Conservation (phyloP, 2,329 filamentous ascomycete genomes). For the Gnomoniopsis smithogilvyi region DNA sequence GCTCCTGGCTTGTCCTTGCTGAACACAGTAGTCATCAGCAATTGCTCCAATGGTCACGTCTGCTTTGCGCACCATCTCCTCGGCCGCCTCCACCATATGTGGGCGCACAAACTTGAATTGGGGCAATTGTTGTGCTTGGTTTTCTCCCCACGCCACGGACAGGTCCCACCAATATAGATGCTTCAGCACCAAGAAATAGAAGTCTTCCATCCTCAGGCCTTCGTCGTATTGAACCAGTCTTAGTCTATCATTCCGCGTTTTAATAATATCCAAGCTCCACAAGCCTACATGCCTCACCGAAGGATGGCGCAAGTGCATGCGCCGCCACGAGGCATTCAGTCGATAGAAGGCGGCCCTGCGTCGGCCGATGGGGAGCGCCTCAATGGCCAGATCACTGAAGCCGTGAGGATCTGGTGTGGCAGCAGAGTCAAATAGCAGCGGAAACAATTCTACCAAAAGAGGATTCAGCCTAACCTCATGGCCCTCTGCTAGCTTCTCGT, state of each 20-base stretch:
- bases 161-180: constrained; percentile 7
- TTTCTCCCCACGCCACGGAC: constrained; percentile 1
- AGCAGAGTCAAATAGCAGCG: constrained; percentile 1
- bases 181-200: constrained; percentile 1
- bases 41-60: constrained; percentile 4
- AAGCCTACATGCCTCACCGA: constrained; percentile 1
- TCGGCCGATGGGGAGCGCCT: constrained; percentile 5
- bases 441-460: constrained; percentile 1
- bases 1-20: neutral
- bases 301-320: constrained; percentile 2
- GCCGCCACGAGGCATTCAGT: neutral
- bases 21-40: neutral
- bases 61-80: neutral
- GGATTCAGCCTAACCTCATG: neutral
- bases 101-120: neutral
- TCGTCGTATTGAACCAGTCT: neutral
- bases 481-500: neutral
- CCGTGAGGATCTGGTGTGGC: neutral
- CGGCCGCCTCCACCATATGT: neutral
- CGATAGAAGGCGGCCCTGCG: constrained; percentile 3
- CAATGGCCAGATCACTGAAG: constrained; percentile 1
- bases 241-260: neutral
- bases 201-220: constrained; percentile 5
- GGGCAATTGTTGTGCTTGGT: neutral
- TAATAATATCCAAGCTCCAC: constrained; percentile 1